Evolutionary conservation across 306 rosid genomes (phyloP), one percentile per base, ranked within the genome.

Genomic region (Sicyos edulis): DNA sequence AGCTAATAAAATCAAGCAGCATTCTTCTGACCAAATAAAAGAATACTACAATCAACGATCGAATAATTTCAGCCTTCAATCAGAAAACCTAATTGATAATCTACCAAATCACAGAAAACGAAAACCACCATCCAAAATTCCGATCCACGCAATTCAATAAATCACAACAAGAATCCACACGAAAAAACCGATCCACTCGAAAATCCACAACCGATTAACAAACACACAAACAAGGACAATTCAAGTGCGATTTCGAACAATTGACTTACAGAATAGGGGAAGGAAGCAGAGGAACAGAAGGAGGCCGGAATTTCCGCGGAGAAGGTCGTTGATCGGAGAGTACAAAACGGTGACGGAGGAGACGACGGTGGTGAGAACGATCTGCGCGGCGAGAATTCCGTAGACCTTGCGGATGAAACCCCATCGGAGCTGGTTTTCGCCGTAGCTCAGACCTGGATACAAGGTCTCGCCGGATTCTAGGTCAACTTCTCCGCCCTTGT

Each of bases 381-480:
- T 78, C 95, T 92, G 97, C 0, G 88, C 79, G 49, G 96, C 85
- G 63, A 93, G 83, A 80, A 93, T 93, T 1, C 96, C 98, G 59
- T 90, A 93, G 32, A 93, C 98, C 58, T 92, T 92, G 57, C 98
- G 98, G 17, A 92, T 82, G 83, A 92, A 92, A 0, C 96, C 96
- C 98, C 98, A 92, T 76, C 98, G 98, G 77, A 92, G 96, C 82
- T 86, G 91, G 52, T 92, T 92, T 81, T 93, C 98, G 16, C 90
- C 90, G 64, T 51, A 19, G 80, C 89, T 80, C 6, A 93, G 65
- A 17, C 98, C 98, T 0, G 98, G 98, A 73, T 80, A 93, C 47
- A 93, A 70, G 17, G 79, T 71, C 82, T 90, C 96, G 6, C 98
- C 98, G 4, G 96, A 83, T 81, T 92, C 98, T 19, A 92, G 70